Evolutionary conservation across 805 yeast species (phyloP), one percentile per base, ranked within the genome.

Genomic region (Blastobotrys americana): DNA sequence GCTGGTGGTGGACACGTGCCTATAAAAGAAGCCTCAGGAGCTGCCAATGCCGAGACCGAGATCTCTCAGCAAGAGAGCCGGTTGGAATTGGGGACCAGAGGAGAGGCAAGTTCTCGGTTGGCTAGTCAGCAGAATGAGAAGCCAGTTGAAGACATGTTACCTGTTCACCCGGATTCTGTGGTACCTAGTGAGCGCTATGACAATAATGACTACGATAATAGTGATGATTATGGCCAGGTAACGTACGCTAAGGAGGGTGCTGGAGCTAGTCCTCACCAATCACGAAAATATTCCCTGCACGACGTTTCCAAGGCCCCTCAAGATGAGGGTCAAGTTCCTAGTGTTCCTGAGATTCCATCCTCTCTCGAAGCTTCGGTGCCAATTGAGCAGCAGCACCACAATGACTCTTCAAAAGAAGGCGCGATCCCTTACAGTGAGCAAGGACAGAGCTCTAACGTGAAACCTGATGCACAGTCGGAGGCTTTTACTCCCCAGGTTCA

Each of bases 1-100:
- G 28, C 16, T 38, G 9, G 44, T 20, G 15, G 16, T 28, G n/a
- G 48, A 38, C 23, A 37, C 27, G 20, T 42, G 48, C 4, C 44
- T 34, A 27, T 33, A 41, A 20, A 34, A 27, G n/a, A 43, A 13
- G 43, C 39, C 6, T 25, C 42, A 5, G 39, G 46, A 21, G 34
- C 25, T 31, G 23, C 31, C 23, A 18, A 42, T 31, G 40, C 39
- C 39, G 15, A 39, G 34, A n/a, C 44, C 13, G 31, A 25, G 31
- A 8, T 13, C 18, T n/a, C n/a, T n/a, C n/a, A n/a, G n/a, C n/a
- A n/a, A n/a, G n/a, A n/a, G n/a, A n/a, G n/a, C n/a, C 46, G 41
- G 45, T 35, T 33, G 34, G 20, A 41, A 38, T 35, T 41, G n/a
- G 42, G 43, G 25, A 43, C 34, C 19, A 34, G 37, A 17, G 40